Evolutionary conservation across 2,329 filamentous ascomycete genomes (phyloP).

Genomic region (Ascochyta clinopodiicola): DNA sequence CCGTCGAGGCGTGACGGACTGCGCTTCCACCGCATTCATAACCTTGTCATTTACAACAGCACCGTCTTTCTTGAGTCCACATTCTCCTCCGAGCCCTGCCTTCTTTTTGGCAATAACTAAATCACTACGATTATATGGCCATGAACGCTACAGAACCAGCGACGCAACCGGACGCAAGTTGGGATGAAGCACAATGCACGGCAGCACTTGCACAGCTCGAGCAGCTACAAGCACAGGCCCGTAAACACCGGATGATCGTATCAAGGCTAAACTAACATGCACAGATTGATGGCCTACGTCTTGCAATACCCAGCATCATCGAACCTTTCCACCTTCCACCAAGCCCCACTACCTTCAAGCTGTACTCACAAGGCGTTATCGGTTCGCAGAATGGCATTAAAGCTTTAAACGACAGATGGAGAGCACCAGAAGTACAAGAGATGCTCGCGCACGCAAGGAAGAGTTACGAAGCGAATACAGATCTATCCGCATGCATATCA

Average conservation of each 20-base stretch:
- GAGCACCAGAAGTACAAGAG: slow-evolving; percentile 43
- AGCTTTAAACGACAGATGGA: slow-evolving; percentile 48
- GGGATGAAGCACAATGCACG: slow-evolving; percentile 51
- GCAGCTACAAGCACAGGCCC: slow-evolving; percentile 52
- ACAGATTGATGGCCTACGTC: slow-evolving; percentile 53
- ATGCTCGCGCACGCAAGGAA: slow-evolving; percentile 45
- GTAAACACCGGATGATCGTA: neutral
- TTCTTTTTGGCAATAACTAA: neutral
- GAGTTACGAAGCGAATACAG: slow-evolving; percentile 45
- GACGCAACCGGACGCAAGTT: slow-evolving; percentile 30
- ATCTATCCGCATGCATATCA: slow-evolving; percentile 45
- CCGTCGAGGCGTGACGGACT: slow-evolving; percentile 3
- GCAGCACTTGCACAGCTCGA: slow-evolving; percentile 54
- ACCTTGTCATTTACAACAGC: slow-evolving; percentile 11
- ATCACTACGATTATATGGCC: neutral
- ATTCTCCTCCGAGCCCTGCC: neutral
- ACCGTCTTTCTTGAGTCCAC: neutral
- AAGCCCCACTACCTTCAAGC: slow-evolving; percentile 45
- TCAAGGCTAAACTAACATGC: slow-evolving; percentile 8
- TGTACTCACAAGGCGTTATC: slow-evolving; percentile 48
- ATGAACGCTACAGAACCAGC: slow-evolving; percentile 27
- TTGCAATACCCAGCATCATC: slow-evolving; percentile 52
- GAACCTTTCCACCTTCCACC: slow-evolving; percentile 46
- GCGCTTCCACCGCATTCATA: slow-evolving; percentile 9
- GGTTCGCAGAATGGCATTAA: slow-evolving; percentile 47